Base-by-base conservation (phyloP, 2,329 filamentous ascomycete genomes). In the Fusarium humuli region DNA sequence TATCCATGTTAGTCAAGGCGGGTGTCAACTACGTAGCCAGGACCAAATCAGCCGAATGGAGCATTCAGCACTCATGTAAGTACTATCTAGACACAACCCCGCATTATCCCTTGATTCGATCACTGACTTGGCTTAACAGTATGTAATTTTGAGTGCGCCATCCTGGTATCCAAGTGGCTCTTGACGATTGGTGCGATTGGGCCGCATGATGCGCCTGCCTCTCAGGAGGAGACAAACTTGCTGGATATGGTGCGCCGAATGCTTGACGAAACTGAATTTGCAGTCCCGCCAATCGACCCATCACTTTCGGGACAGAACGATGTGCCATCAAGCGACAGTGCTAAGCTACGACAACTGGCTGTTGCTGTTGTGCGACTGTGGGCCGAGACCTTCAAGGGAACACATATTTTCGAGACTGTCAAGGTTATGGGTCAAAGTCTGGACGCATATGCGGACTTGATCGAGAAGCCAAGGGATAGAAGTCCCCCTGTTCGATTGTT, bases 1-100 rank as follows among this genome's bases (percentile, higher is more conserved):
- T 93, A 37, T 90, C 89, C 6, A 89, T 91, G 81, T 81, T 90
- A 25, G 87, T 91, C 62, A 90, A 90, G 75, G 83, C 85, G 16
- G 88, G 88, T 1, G 87, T 90, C 22, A 88, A 88, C 70, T 90
- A 88, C 70, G 86, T 90, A 49, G 87, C 88, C 44, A 84, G 86
- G 67, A 87, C 87, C 7, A 89, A 89, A 77, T 87, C 86, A 3
- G 80, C 86, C 1, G 86, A 89, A 74, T 89, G 88, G 88, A 89
- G 87, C 73, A 88, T 90, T 73, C 87, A 89, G 66, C 85, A 89
- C 76, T 88, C 87, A 29, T 73, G 87, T 88, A 77, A 83, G 87
- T 82, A 48, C 22, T 50, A 32, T 37, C 18, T 44, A 34, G 10
- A 41, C 54, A 41, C n/a, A 16, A 41, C 5, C 44, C 5, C 34